Base-by-base conservation (phyloP, 2,329 filamentous ascomycete genomes). In the Trichophyton verrucosum region DNA sequence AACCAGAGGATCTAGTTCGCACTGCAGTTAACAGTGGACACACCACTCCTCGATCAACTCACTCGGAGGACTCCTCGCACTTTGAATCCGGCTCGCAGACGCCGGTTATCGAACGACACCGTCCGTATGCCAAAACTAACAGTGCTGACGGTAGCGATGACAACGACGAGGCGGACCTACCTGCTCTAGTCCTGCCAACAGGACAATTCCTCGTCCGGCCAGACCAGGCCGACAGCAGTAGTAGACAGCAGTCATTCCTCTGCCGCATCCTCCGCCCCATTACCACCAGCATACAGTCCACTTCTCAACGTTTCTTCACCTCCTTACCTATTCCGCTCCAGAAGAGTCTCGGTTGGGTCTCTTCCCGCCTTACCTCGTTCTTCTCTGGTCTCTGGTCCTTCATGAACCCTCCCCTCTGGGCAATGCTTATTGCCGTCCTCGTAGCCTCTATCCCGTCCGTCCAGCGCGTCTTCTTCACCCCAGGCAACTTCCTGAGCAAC, bases 371-470 rank as follows among this genome's bases (percentile, higher is more conserved):
- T 33, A 67, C 66, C 73, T 81, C 72, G 64, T 86, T 89, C 66
- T 74, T 82, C 66, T 75, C 75, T 57, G 91, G 91, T 59, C 72
- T 91, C 11, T 94, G 88, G 88, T 87, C 88, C 56, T 96, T 96
- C 73, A 97, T 99, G 92, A 97, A 97, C 74, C 92, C 94, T 47
- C 94, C 94, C 0, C 84, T 99, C 27, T 97, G 91, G 91, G 91
- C 94, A 33, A 97, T 99, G 94, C 78, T 97, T 38, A 78, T 86
- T 44, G 89, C 94, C n/a, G 86, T 97, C 53, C 76, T 96, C 58
- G 88, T 99, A 4, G 94, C 94, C 2, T 95, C 91, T 0, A 83
- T 96, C 4, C 94, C 94, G 0, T 70, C 78, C 0, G 81, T 99
- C 6, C 92, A 99, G 72, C 78, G 81, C 46, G 76, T 94, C 17